Base-by-base conservation (phyloP, 345 rosid genomes). In the Ceriops zippeliana region DNA sequence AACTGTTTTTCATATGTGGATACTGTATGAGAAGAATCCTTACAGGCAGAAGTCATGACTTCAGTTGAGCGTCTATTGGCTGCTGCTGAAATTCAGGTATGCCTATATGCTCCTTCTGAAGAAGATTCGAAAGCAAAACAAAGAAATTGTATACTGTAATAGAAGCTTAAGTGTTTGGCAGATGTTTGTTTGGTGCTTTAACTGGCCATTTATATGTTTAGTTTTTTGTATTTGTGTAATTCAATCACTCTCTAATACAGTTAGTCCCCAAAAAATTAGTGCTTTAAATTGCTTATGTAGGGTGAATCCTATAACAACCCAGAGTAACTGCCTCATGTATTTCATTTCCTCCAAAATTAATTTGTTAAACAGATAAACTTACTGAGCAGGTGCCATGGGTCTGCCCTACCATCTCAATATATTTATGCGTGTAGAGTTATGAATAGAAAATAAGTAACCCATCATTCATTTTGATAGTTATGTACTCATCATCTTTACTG, bases 41-140 rank as follows among this genome's bases (percentile, higher is more conserved):
- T 76, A 56, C 85, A 96, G 99, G 99, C 98, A 0, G 97, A 96
- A 82, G 73, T 92, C 84, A 85, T 92, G 82, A 80, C 90, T 13
- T 87, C 96, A 6, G 79, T 87, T 74, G 93, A 96, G 76, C 76
- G 79, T 80, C 87, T 96, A 35, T 65, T 92, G 70, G 81, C 84
- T 69, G 78, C 88, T 62, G 85, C 90, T 54, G 92, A 86, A 56
- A 80, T 90, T 76, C 98, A 96, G 97, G 99, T 96, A 86, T n/a
- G 5, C 22, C 75, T 61, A 26, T 62, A 60, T 47, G 37, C 26
- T 67, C 67, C 28, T 70, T 66, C 26, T 52, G 47, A 37, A 28
- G 34, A 31, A 24, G 66, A n/a, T 37, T 64, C 13, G 38, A 49
- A 61, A 22, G 16, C n/a, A 16, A 38, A 57, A 17, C n/a, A 10